These are phyloP conservation scores for Fusarium xylarioides DNA, from an alignment of 2,329 filamentous ascomycete genomes.

Conservation along the genomic window DNA sequence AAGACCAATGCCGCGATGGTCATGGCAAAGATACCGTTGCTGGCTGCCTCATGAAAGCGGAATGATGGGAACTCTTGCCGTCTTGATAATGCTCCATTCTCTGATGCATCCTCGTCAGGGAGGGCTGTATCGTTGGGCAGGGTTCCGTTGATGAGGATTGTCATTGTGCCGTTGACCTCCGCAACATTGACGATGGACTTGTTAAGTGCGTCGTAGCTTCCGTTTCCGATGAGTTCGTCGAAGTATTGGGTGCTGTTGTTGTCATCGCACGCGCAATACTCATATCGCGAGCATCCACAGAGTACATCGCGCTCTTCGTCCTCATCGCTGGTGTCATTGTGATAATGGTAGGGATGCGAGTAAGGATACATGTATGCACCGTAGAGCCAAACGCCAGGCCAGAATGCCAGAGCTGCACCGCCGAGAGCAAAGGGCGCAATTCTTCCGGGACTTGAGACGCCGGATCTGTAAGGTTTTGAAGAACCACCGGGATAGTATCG, in stretches of 20 bases:
- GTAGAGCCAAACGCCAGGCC: slow-evolving; percentile 72
- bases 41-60: no score
- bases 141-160: slow-evolving; percentile 79
- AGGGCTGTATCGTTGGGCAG: slow-evolving; percentile 75
- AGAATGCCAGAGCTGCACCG: slow-evolving; percentile 62
- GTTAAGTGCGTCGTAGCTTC: slow-evolving; percentile 68
- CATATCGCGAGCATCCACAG: slow-evolving; percentile 61
- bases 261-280: slow-evolving; percentile 73
- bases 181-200: slow-evolving; percentile 69
- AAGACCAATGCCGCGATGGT: no score
- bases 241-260: slow-evolving; percentile 68
- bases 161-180: slow-evolving; percentile 66
- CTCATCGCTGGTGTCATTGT: slow-evolving; percentile 58
- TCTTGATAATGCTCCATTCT: slow-evolving; percentile 40
- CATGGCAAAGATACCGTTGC: no score
- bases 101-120: slow-evolving; percentile 43
- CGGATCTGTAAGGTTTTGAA: slow-evolving; percentile 66
- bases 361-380: slow-evolving; percentile 68
- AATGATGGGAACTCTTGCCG: no score
- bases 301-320: slow-evolving; percentile 50
- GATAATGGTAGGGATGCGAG: slow-evolving; percentile 54
- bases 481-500: slow-evolving; percentile 74
- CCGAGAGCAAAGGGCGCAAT: slow-evolving; percentile 62
- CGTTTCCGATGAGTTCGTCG: slow-evolving; percentile 71
- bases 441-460: slow-evolving; percentile 61